Conservation (phyloP, 208 protist genomes). For the Kentomonas sorsogonicus region DNA sequence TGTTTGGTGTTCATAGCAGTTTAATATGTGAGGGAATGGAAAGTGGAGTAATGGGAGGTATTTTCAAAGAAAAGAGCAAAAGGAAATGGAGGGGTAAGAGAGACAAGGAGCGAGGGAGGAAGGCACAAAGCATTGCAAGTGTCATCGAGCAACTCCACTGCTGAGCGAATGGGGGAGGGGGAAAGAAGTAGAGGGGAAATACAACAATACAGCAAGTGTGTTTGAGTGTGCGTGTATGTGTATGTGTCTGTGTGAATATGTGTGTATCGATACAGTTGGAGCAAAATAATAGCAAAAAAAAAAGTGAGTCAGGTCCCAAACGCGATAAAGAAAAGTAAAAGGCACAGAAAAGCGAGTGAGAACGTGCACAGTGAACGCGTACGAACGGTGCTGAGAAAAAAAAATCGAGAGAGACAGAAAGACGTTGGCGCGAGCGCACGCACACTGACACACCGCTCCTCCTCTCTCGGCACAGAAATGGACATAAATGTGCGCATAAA, state of each 20-base stretch:
- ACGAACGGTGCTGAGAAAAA: no score
- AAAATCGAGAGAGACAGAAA: no score
- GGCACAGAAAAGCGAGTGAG: no score
- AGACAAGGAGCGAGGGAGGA: constrained; percentile 2
- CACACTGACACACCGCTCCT: background rate
- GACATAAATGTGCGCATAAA: no score
- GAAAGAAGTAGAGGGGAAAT: constrained; percentile 4
- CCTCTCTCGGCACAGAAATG: background rate
- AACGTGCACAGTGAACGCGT: no score
- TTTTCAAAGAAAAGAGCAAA: constrained; percentile 13
- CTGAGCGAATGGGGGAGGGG: constrained; percentile 10
- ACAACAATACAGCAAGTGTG: constrained; percentile 2
- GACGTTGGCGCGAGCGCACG: no score
- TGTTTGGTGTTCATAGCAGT: background rate
- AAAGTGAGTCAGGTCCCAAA: no score
- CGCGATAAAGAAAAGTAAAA: no score
- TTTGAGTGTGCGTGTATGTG: constrained; percentile 9
- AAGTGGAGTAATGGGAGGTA: background rate
- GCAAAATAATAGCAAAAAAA: no score
- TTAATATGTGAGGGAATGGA: background rate
- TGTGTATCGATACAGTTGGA: background rate
- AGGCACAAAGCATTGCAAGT: constrained; percentile 1
- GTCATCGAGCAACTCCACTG: no score
- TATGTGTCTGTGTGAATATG: constrained; percentile 1
- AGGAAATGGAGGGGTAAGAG: constrained; percentile 8